These are phyloP conservation scores for Mucor piriformis DNA, from an alignment of 371 early-diverging fungal species.

Conservation along the genomic window DNA sequence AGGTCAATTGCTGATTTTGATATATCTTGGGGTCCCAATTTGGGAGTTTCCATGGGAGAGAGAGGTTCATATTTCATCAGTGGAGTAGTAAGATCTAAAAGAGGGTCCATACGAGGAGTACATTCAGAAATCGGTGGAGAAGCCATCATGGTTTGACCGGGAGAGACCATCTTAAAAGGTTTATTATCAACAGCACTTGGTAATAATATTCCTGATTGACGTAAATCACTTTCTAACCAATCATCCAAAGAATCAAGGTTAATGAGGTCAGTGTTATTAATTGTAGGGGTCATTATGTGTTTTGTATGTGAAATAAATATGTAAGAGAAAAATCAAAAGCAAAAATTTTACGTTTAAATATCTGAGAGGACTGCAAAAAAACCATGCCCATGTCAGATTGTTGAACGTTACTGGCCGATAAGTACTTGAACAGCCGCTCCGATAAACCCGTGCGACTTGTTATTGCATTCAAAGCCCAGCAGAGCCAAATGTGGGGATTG, in stretches of 20 bases:
- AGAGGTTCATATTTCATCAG: slow-evolving; percentile 26
- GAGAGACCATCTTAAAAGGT: slow-evolving; percentile 6
- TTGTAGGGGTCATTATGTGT: slow-evolving; percentile 11
- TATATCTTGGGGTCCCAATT: slow-evolving; percentile 14
- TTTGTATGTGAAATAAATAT: slow-evolving; percentile 6
- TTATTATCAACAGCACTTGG: slow-evolving; percentile 7
- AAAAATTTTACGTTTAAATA: background rate
- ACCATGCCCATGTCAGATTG: slow-evolving; percentile 14
- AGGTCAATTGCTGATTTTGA: slow-evolving; percentile 15
- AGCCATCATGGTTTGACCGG: slow-evolving; percentile 21
- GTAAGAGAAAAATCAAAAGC: slow-evolving; percentile 7
- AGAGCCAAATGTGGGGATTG: background rate
- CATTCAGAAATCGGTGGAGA: slow-evolving; percentile 35
- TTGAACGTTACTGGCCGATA: slow-evolving; percentile 13
- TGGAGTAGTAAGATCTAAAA: slow-evolving; percentile 19
- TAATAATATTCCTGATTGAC: slow-evolving; percentile 27
- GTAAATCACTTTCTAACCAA: slow-evolving; percentile 35
- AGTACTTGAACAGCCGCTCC: slow-evolving; percentile 10
- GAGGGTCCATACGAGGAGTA: slow-evolving; percentile 26
- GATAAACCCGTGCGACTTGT: slow-evolving; percentile 2
- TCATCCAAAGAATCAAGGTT: slow-evolving; percentile 33
- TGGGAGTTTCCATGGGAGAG: slow-evolving; percentile 27
- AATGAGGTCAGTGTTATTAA: slow-evolving; percentile 13
- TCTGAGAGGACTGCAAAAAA: slow-evolving; percentile 1
- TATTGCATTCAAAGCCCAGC: background rate